phyloP scores from a whole-genome alignment of 2,329 filamentous ascomycete species.

The Ascochyta koolunga region DNA sequence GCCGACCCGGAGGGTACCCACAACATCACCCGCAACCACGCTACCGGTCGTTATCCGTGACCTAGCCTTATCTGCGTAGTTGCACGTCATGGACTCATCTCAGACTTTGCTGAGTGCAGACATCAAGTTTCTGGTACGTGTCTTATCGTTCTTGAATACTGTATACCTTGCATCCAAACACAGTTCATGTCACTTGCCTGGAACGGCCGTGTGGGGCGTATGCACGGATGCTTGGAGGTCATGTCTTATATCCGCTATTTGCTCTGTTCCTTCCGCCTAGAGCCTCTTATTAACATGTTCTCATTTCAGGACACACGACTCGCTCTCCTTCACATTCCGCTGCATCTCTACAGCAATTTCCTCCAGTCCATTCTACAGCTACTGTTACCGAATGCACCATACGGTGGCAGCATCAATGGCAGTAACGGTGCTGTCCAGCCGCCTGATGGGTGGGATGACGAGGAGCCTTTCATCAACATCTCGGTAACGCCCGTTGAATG shows the following conservation, averaged over 20 bases:
- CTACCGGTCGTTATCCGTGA: slow-evolving; percentile 33
- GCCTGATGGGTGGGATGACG: slow-evolving; percentile 53
- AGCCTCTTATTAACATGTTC: slow-evolving; percentile 44
- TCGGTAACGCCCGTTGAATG: slow-evolving; percentile 92
- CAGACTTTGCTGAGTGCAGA: slow-evolving; percentile 55
- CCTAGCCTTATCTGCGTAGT: slow-evolving; percentile 41
- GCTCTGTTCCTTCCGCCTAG: background rate
- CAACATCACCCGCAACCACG: slow-evolving; percentile 38
- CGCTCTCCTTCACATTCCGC: slow-evolving; percentile 87
- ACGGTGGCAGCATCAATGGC: slow-evolving; percentile 30
- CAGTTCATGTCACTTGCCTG: slow-evolving; percentile 25
- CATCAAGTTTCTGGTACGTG: slow-evolving; percentile 56
- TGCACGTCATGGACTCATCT: slow-evolving; percentile 52
- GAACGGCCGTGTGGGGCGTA: slow-evolving; percentile 34
- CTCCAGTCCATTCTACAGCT: slow-evolving; percentile 87
- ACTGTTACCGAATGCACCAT: slow-evolving; percentile 68
- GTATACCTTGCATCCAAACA: slow-evolving; percentile 24
- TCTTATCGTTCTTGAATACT: slow-evolving; percentile 27
- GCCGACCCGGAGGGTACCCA: slow-evolving; percentile 31
- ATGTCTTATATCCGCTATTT: slow-evolving; percentile 34
- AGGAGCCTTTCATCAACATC: slow-evolving; percentile 88
- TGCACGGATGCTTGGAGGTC: slow-evolving; percentile 37
- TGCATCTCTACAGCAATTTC: slow-evolving; percentile 76
- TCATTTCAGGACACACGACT: slow-evolving; percentile 77
- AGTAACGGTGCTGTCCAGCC: slow-evolving; percentile 42